Percentiles rank a stretch among this genome's conserved stretches.
Evolutionary conservation across 345 rosid species (phyloP).

Genomic region (Brassica rapa): DNA sequence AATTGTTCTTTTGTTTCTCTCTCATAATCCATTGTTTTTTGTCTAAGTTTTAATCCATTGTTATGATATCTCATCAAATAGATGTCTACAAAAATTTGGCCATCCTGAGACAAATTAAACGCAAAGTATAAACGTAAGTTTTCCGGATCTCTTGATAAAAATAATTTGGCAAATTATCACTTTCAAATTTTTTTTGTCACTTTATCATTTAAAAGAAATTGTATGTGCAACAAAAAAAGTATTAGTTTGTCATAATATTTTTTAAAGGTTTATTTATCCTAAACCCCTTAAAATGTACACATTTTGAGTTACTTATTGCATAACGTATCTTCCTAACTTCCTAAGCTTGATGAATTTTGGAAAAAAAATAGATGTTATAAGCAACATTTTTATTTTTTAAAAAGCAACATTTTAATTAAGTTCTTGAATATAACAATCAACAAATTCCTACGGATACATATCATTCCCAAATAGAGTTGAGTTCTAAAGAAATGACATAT

Average conservation of each 20-base stretch:
- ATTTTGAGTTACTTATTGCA: neutral
- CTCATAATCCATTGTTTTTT: neutral
- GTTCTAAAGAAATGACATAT: too few relatives aligned
- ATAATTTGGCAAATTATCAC: neutral
- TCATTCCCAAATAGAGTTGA: too few relatives aligned
- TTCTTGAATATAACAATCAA: neutral
- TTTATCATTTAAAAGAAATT: neutral
- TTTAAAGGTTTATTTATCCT: neutral
- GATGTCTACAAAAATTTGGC: neutral
- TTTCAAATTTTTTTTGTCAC: neutral
- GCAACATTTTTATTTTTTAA: neutral
- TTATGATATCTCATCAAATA: conserved; percentile 6
- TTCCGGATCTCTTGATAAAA: neutral
- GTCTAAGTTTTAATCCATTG: neutral
- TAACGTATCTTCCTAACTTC: neutral
- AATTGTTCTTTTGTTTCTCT: neutral
- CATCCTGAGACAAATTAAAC: conserved; percentile 4
- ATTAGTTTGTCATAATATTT: neutral
- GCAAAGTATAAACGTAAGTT: neutral
- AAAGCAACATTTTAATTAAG: neutral
- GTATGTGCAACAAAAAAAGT: neutral
- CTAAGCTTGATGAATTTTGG: neutral
- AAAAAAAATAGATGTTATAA: neutral
- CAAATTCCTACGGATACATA: too few relatives aligned
- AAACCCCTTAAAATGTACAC: neutral